Conservation (phyloP, 129 eudicot species). For the Glebionis coronaria region DNA sequence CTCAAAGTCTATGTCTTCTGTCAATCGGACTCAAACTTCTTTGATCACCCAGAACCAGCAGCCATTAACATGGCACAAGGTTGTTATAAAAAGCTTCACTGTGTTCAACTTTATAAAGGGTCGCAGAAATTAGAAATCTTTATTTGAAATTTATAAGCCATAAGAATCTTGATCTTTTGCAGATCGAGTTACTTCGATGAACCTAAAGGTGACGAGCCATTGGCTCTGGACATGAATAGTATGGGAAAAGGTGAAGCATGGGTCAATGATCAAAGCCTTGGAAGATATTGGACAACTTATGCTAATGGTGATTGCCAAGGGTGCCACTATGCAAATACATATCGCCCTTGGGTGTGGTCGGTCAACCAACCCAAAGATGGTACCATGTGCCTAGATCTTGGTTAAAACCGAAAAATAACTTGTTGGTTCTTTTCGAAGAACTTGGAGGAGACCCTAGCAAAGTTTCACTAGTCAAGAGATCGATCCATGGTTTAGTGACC, state of each 20-base stretch:
- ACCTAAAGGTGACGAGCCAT: constrained; percentile 83
- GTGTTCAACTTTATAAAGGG: constrained; percentile 9
- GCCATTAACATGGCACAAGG: constrained; percentile 97
- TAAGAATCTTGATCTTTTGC: constrained; percentile 25
- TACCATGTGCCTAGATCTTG: constrained; percentile 96
- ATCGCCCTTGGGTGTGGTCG: constrained; percentile 82
- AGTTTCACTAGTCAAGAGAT: constrained; percentile 75
- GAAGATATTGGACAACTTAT: constrained; percentile 85
- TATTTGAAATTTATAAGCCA: constrained; percentile 7
- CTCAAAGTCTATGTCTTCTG: constrained; percentile 47
- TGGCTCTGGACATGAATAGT: constrained; percentile 88
- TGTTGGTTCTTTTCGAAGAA: constrained; percentile 86
- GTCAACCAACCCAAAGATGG: constrained; percentile 98
- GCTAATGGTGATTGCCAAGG: constrained; percentile 75
- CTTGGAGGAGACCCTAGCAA: constrained; percentile 83
- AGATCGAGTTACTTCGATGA: constrained; percentile 82
- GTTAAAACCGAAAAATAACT: constrained; percentile 77
- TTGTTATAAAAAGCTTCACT: constrained; percentile 10
- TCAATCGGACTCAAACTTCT: constrained; percentile 76
- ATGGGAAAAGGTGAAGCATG: constrained; percentile 98
- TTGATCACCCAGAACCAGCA: constrained; percentile 64
- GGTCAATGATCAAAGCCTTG: constrained; percentile 92
- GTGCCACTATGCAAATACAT: constrained; percentile 68
- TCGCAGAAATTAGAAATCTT: constrained; percentile 17
- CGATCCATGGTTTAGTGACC: constrained; percentile 36